Evolutionary conservation across 129 eudicot species (phyloP).

Genomic region (Lactuca saligna): DNA sequence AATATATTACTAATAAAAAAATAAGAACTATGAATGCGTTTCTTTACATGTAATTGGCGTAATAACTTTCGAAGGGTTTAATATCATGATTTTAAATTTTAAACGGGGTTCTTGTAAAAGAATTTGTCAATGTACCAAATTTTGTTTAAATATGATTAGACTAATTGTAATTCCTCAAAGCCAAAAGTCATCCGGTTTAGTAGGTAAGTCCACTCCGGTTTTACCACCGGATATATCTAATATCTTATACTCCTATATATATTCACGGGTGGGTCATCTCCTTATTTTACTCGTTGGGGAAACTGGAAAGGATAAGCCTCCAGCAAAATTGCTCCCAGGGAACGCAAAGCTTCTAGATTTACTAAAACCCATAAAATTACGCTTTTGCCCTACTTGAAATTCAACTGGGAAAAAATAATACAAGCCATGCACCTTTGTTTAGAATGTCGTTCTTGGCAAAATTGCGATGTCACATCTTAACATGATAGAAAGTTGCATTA

Average conservation of each 20-base stretch:
- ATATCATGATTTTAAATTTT: background rate
- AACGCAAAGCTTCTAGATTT: constrained; percentile 7
- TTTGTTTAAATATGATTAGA: background rate
- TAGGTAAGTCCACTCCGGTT: background rate
- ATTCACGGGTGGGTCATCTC: constrained; percentile 7
- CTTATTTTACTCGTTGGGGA: constrained; percentile 8
- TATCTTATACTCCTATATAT: background rate
- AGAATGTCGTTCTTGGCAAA: background rate
- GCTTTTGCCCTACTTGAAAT: background rate
- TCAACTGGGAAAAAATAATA: too few species aligned
- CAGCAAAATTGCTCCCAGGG: constrained; percentile 18
- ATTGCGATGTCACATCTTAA: background rate
- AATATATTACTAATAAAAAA: too few species aligned
- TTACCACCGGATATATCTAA: constrained; percentile 18
- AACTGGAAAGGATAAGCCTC: constrained; percentile 10
- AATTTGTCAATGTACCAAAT: background rate
- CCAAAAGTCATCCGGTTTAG: constrained; percentile 9
- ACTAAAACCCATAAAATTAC: constrained; percentile 6
- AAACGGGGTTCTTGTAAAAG: background rate
- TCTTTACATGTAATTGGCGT: too few species aligned
- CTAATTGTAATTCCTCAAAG: background rate
- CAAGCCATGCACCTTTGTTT: background rate
- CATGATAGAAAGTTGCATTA: too few species aligned
- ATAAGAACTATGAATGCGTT: too few species aligned
- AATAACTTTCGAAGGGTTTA: too few species aligned